These are phyloP conservation scores for Fusarium sp. DNA, from an alignment of 2,329 filamentous ascomycete species.

Conservation along the genomic window DNA sequence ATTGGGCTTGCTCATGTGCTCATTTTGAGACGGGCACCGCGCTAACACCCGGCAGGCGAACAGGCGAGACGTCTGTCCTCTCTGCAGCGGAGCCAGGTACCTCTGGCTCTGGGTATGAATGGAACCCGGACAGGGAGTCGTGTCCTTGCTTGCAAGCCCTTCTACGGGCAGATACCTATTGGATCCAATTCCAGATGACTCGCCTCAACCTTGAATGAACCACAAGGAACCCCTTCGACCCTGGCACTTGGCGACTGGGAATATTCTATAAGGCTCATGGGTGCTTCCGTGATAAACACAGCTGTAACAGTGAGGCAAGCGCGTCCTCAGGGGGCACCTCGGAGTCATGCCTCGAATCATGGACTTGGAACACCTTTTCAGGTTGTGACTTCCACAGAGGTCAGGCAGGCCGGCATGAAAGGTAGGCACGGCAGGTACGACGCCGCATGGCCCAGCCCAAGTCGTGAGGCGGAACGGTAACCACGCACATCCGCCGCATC, in stretches of 20 bases:
- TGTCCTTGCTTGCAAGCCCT: slow-evolving; percentile 1
- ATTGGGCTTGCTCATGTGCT: slow-evolving; percentile 62
- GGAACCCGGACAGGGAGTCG: slow-evolving; percentile 16
- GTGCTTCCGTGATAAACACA: not conserved
- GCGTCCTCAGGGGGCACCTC: not conserved
- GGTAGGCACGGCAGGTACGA: slow-evolving; percentile 11
- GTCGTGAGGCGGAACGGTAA: slow-evolving; percentile 1
- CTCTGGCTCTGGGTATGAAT: slow-evolving; percentile 3
- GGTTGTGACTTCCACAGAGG: not conserved
- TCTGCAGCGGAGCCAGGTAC: slow-evolving; percentile 12
- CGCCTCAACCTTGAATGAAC: slow-evolving; percentile 11
- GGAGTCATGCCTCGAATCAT: not conserved
- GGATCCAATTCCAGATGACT: slow-evolving; percentile 6
- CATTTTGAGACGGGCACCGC: slow-evolving; percentile 55
- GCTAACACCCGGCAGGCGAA: slow-evolving; percentile 17
- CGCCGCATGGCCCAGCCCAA: slow-evolving; percentile 4
- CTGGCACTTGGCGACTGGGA: slow-evolving; percentile 1
- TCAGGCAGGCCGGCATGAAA: not conserved
- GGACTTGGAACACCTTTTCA: not conserved
- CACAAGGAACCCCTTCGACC: not conserved
- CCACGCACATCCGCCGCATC: slow-evolving; percentile 7
- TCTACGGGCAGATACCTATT: slow-evolving; percentile 3
- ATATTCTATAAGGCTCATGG: not conserved
- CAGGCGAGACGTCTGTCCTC: slow-evolving; percentile 23
- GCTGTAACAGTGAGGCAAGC: not conserved